Evolutionary conservation across 2,329 filamentous ascomycete genomes (phyloP).

Genomic region (Neofusicoccum umdonicola): DNA sequence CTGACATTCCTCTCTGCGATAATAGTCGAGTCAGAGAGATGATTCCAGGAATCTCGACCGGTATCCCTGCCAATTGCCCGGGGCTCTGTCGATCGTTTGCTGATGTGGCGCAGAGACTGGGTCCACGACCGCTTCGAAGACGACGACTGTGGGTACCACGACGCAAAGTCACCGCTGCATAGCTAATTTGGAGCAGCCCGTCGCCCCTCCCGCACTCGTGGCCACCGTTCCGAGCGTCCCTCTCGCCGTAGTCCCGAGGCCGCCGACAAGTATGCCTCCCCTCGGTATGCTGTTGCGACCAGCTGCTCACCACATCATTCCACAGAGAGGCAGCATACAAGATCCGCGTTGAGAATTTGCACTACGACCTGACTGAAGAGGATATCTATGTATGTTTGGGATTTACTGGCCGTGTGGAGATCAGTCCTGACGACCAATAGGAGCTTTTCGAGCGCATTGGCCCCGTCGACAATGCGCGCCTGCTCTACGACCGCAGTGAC

Average conservation of each 20-base stretch:
- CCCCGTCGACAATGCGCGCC: constrained; percentile 63
- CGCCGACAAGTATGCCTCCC: background rate
- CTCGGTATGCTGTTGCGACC: background rate
- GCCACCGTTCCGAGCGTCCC: constrained; percentile 25
- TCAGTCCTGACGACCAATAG: constrained; percentile 45
- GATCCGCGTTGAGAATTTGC: constrained; percentile 82
- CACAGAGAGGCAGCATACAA: constrained; percentile 63
- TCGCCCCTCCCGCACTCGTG: constrained; percentile 19
- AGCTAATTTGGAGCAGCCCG: constrained; percentile 20
- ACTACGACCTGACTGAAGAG: constrained; percentile 84
- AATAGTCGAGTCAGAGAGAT: constrained; percentile 44
- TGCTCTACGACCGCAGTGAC: constrained; percentile 83
- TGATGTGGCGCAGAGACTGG: constrained; percentile 67
- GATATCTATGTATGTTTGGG: constrained; percentile 67
- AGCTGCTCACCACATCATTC: background rate
- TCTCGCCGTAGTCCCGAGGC: constrained; percentile 22
- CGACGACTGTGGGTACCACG: constrained; percentile 37
- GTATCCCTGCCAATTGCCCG: constrained; percentile 44
- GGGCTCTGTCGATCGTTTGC: constrained; percentile 21
- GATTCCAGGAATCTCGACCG: constrained; percentile 66
- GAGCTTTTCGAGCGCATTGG: constrained; percentile 80
- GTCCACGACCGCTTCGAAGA: constrained; percentile 89
- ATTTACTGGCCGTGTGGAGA: background rate
- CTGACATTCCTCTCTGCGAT: constrained; percentile 31
- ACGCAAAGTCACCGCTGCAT: constrained; percentile 22